These are phyloP conservation scores for Clitocybe nebularis DNA, from an alignment of 1,284 basidiomycete species.

Conservation along the genomic window DNA sequence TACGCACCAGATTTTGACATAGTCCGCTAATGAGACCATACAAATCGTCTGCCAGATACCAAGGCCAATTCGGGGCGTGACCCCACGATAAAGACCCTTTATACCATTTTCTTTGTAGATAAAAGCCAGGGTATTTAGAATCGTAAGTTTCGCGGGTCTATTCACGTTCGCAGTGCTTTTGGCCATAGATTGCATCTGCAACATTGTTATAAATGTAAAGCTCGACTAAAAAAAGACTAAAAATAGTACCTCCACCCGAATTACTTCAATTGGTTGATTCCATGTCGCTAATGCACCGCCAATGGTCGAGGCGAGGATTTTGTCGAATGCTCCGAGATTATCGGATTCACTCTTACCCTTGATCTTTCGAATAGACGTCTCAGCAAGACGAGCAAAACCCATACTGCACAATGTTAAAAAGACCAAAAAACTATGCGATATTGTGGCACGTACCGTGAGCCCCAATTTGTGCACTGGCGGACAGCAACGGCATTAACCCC, in stretches of 20 bases:
- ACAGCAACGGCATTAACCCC: conserved; percentile 99
- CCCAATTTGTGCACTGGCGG: conserved; percentile 99
- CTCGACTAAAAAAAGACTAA: no score
- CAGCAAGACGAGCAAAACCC: conserved; percentile 95
- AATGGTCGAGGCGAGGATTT: conserved; percentile 86
- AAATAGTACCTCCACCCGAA: conserved; percentile 77
- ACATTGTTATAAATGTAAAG: no score
- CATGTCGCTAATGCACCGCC: conserved; percentile 97
- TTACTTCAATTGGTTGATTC: conserved; percentile 99
- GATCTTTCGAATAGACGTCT: conserved; percentile 73
- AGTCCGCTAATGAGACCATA: conserved; percentile 98
- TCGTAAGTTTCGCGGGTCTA: conserved; percentile 87
- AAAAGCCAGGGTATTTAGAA: conserved; percentile 86
- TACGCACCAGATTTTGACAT: conserved; percentile 76
- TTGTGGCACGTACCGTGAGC: conserved; percentile 68
- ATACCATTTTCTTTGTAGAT: conserved; percentile 97
- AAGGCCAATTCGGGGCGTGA: conserved; percentile 93
- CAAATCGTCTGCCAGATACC: conserved; percentile 97
- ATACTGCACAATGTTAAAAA: conserved; percentile 52
- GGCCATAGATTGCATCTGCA: conserved; percentile 97
- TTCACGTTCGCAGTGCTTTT: conserved; percentile 73
- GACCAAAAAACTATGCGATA: neutral
- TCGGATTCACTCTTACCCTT: conserved; percentile 78
- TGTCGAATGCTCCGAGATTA: conserved; percentile 76
- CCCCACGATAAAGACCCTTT: conserved; percentile 96